Percentiles rank a stretch among this genome's conserved stretches.
Conservation (phyloP, 805 yeast genomes). For the Jamesozyma jinghongensis region DNA sequence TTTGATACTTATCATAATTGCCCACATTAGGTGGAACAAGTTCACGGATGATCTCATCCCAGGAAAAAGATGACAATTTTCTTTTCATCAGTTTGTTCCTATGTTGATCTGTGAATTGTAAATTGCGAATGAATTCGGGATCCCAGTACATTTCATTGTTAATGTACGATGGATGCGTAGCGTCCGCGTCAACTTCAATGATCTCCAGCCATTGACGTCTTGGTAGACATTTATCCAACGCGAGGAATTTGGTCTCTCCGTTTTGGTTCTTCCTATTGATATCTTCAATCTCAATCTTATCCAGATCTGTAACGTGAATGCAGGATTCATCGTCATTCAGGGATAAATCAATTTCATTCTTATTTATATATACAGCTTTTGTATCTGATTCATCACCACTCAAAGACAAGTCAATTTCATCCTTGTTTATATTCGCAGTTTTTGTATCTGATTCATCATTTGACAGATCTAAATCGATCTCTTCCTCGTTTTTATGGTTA, state of each 20-base stretch:
- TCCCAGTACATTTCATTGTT: constrained; percentile 27
- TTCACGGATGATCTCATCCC: constrained; percentile 2
- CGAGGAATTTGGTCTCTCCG: constrained; percentile 46
- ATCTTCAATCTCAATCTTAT: too few species aligned
- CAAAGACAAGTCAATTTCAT: constrained; percentile 30
- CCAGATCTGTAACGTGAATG: too few species aligned
- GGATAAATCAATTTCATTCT: constrained; percentile 26
- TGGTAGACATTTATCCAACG: constrained; percentile 80
- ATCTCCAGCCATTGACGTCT: constrained; percentile 49
- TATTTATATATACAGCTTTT: background rate
- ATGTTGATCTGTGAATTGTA: constrained; percentile 7
- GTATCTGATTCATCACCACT: constrained; percentile 8
- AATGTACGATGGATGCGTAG: constrained; percentile 17
- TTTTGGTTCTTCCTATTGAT: constrained; percentile 6
- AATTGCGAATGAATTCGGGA: constrained; percentile 29
- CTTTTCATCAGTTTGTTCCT: constrained; percentile 1
- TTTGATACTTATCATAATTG: constrained; percentile 4
- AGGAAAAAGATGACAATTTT: constrained; percentile 4
- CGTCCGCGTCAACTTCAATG: constrained; percentile 35
- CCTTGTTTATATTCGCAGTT: constrained; percentile 6
- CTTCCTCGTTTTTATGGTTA: constrained; percentile 12
- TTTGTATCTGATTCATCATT: constrained; percentile 7
- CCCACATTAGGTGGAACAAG: background rate
- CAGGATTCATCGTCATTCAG: constrained; percentile 5
- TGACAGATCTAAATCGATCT: constrained; percentile 29